phyloP scores from a whole-genome alignment of 768 basidiomycete genomes.

The Daedalea quercina region DNA sequence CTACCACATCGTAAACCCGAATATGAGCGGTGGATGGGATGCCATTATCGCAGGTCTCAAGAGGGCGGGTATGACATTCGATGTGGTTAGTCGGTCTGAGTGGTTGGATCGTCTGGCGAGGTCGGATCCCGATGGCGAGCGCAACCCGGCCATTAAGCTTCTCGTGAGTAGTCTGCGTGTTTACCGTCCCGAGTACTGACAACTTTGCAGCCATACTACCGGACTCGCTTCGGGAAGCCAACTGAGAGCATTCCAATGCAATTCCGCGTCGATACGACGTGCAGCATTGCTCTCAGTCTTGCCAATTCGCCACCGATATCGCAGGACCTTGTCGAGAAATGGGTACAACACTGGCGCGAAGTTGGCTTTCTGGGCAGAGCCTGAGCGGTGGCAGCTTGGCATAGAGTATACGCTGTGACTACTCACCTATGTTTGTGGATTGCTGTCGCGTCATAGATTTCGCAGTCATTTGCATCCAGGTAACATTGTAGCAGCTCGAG shows the following conservation, averaged over 20 bases:
- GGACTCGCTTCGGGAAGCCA: slow-evolving; percentile 19
- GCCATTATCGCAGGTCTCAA: slow-evolving; percentile 33
- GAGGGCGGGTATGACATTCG: slow-evolving; percentile 31
- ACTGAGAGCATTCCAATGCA: slow-evolving; percentile 24
- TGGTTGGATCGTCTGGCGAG: slow-evolving; percentile 33
- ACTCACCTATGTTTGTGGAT: no score
- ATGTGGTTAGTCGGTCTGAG: slow-evolving; percentile 26
- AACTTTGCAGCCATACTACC: slow-evolving; percentile 27
- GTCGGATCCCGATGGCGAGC: slow-evolving; percentile 28
- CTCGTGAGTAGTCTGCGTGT: slow-evolving; percentile 16
- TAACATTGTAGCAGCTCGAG: no score
- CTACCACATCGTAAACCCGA: slow-evolving; percentile 33
- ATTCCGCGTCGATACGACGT: slow-evolving; percentile 28
- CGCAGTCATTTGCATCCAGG: no score
- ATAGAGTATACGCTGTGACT: no score
- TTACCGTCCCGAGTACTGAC: slow-evolving; percentile 6
- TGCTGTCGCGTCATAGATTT: no score
- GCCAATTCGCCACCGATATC: slow-evolving; percentile 22
- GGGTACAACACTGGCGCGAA: slow-evolving; percentile 36
- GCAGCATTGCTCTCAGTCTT: slow-evolving; percentile 27
- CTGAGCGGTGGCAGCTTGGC: not conserved
- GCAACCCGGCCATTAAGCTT: slow-evolving; percentile 39
- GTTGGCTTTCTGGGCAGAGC: slow-evolving; percentile 26
- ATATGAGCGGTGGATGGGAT: slow-evolving; percentile 29
- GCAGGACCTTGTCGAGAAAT: slow-evolving; percentile 31